Evolutionary conservation across 768 basidiomycete genomes (phyloP).

Genomic region (Xanthoconium purpureum): DNA sequence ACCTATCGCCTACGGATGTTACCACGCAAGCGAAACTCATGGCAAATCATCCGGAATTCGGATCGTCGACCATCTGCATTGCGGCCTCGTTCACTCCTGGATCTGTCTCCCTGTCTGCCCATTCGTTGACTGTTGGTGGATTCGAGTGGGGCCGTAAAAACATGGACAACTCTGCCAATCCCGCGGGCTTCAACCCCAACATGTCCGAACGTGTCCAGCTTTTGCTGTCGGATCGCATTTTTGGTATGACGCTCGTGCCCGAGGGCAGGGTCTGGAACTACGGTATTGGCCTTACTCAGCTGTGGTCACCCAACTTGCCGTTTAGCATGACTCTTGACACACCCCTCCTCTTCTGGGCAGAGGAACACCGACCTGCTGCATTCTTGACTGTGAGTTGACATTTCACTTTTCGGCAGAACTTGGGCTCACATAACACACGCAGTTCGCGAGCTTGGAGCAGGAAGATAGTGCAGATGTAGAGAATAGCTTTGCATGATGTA

Average conservation of each 20-base stretch:
- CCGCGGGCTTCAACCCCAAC: conserved; percentile 93
- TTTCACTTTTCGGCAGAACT: not conserved
- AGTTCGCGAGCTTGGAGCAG: conserved; percentile 89
- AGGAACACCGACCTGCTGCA: conserved; percentile 90
- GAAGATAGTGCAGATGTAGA: conserved; percentile 96
- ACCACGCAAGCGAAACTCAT: conserved; percentile 95
- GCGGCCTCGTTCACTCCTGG: conserved; percentile 97
- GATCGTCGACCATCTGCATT: conserved; percentile 89
- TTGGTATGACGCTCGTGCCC: conserved; percentile 93
- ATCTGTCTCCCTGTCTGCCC: conserved; percentile 92
- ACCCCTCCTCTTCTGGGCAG: conserved; percentile 94
- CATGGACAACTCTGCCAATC: conserved; percentile 77
- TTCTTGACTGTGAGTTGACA: conserved; percentile 75
- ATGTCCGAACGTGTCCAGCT: conserved; percentile 97
- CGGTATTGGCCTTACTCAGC: conserved; percentile 87
- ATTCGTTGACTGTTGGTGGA: conserved; percentile 84
- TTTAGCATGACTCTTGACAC: conserved; percentile 88
- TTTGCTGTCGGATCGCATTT: conserved; percentile 89
- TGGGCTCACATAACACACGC: conserved; percentile 1
- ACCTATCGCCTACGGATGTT: conserved; percentile 90
- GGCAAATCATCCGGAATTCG: conserved; percentile 95
- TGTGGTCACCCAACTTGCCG: conserved; percentile 79
- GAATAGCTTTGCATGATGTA: conserved; percentile 80
- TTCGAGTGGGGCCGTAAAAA: conserved; percentile 99
- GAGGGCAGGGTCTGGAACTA: conserved; percentile 98